These are phyloP conservation scores for Dalechampia spathulata DNA, from an alignment of 441 rosid genomes.

Conservation along the genomic window DNA sequence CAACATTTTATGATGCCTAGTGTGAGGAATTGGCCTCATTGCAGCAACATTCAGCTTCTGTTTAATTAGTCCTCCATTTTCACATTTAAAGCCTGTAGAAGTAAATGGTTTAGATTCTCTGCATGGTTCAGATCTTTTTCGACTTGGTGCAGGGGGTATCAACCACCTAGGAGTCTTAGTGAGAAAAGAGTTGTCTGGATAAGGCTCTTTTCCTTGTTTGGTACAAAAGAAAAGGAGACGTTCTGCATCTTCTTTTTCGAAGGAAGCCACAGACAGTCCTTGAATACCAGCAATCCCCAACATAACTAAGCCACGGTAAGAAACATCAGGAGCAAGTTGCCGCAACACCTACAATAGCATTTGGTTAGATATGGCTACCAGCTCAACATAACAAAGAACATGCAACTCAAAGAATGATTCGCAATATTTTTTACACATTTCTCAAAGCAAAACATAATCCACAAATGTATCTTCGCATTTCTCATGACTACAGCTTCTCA, in stretches of 20 bases:
- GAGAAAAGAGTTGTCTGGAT: conserved; percentile 24
- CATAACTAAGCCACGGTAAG: conserved; percentile 81
- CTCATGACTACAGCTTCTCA: neutral
- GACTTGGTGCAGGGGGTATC: conserved; percentile 67
- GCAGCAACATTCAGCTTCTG: conserved; percentile 53
- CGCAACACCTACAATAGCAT: conserved; percentile 58
- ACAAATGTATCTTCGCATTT: no score
- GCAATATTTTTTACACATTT: neutral
- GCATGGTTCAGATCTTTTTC: conserved; percentile 54
- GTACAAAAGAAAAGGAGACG: conserved; percentile 81
- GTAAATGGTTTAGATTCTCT: conserved; percentile 38
- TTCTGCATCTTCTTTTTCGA: conserved; percentile 88
- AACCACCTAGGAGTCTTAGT: conserved; percentile 65
- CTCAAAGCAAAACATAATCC: neutral
- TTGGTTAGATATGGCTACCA: conserved; percentile 10
- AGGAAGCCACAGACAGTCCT: conserved; percentile 92
- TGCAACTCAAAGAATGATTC: conserved; percentile 1
- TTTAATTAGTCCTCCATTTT: conserved; percentile 43
- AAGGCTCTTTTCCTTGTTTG: conserved; percentile 33
- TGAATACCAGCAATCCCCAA: conserved; percentile 93
- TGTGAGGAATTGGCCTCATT: conserved; percentile 88
- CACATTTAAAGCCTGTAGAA: conserved; percentile 26
- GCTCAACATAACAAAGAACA: neutral
- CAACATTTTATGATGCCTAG: conserved; percentile 65
- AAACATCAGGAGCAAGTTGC: conserved; percentile 86